phyloP scores from a whole-genome alignment of 495 filamentous ascomycete species.

The Penicillium samsonianum region DNA sequence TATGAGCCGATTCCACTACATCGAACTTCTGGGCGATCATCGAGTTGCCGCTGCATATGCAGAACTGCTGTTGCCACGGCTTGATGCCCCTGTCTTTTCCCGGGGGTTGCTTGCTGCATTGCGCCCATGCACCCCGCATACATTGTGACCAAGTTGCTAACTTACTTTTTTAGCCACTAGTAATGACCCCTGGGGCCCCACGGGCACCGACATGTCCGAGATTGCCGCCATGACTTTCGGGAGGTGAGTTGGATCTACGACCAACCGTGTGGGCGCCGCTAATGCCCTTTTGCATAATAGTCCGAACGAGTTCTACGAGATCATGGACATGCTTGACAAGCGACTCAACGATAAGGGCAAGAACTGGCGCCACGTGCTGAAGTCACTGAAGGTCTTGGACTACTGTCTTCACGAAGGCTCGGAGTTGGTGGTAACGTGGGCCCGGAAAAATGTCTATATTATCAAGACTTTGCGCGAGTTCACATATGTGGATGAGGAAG shows the following conservation, averaged over 20 bases:
- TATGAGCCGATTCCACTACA: conserved; percentile 46
- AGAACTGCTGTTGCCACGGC: conserved; percentile 16
- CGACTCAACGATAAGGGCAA: conserved; percentile 99
- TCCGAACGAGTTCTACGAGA: conserved; percentile 97
- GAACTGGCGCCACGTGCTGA: conserved; percentile 99
- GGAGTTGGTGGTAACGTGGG: conserved; percentile 96
- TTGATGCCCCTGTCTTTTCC: neutral
- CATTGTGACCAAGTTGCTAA: conserved; percentile 13
- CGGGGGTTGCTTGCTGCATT: conserved; percentile 6
- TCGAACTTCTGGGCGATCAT: neutral
- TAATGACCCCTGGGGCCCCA: conserved; percentile 99
- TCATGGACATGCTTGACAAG: conserved; percentile 99
- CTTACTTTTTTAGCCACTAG: conserved; percentile 70
- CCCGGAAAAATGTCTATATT: conserved; percentile 95
- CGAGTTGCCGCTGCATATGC: conserved; percentile 1
- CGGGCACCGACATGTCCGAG: conserved; percentile 97
- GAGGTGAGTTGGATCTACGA: conserved; percentile 61
- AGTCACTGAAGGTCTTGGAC: conserved; percentile 95
- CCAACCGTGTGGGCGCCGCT: conserved; percentile 5
- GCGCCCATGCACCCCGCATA: conserved; percentile 7
- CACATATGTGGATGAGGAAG: conserved; percentile 91
- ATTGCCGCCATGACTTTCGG: conserved; percentile 97
- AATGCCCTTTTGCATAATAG: conserved; percentile 46
- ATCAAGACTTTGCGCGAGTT: conserved; percentile 99
- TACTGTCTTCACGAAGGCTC: conserved; percentile 98